Evolutionary conservation across 306 rosid genomes (phyloP), one percentile per base, ranked within the genome.

Genomic region (Calophaca sinica): DNA sequence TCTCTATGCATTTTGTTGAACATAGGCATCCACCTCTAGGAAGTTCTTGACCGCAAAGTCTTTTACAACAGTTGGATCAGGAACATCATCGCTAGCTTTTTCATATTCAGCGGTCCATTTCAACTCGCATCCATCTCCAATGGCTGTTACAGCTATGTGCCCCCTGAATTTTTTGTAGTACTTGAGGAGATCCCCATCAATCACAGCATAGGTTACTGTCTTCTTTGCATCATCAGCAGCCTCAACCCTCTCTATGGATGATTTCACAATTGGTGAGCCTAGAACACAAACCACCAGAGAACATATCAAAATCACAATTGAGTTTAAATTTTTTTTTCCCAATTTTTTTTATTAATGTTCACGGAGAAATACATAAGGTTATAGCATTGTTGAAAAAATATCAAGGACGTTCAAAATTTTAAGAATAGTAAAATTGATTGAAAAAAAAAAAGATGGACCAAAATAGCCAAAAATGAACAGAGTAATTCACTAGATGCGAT

Each of bases 11-110:
- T 55, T 50, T 59, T 42, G 32, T 10, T 41, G 86, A 83, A 85
- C 9, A 75, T 85, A 90, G 20, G 8, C 88, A 79, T 93, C 98
- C 0, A 93, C 83, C 84, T 93, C 93, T 0, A 31, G 26, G 76
- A 93, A 89, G 83, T 91, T 93, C 87, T 88, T 91, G 51, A 71
- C 87, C 0, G 75, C 98, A 83, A 93, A 93, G 9, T 91, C 96
- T 74, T 89, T 89, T 62, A 93, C 75, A 48, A 74, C 4, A 12
- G 76, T 69, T 33, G 97, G 98, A 54, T 89, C 92, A 5, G 93
- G 84, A 68, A 91, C 7, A 11, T 93, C 90, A 5, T 49, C 72
- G 6, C 69, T 80, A 2, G 78, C 82, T 79, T 91, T 93, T 64
- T 86, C 83, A 64, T 44, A 93, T 78, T 85, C 98, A 48, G 85